Evolutionary conservation across 257 asterid genomes (phyloP).

Genomic region (Phtheirospermum japonicum): DNA sequence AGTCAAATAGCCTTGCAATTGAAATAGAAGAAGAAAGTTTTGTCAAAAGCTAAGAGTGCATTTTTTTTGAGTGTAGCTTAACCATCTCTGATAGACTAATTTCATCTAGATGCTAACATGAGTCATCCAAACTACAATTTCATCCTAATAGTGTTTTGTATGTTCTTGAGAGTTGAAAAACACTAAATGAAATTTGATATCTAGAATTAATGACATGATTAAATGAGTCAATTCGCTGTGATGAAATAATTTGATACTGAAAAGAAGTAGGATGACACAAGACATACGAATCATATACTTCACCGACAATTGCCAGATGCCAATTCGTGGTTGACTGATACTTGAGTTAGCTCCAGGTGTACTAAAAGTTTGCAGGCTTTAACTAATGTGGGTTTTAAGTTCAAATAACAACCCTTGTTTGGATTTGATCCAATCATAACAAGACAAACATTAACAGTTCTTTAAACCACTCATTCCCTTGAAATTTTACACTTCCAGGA

Average conservation of each 20-base stretch:
- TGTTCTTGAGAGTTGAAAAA: slow-evolving; percentile 14
- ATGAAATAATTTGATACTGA: background rate
- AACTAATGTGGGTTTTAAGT: background rate
- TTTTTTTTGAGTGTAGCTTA: background rate
- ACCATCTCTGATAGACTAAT: background rate
- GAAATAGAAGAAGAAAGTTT: slow-evolving; percentile 1
- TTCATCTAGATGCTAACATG: slow-evolving; percentile 19
- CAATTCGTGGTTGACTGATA: slow-evolving; percentile 2
- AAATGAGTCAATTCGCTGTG: background rate
- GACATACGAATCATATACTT: slow-evolving; percentile 8
- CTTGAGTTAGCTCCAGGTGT: slow-evolving; percentile 5
- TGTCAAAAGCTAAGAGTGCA: slow-evolving; percentile 7
- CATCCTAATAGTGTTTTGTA: slow-evolving; percentile 6
- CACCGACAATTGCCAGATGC: background rate
- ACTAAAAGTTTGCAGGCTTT: slow-evolving; percentile 1
- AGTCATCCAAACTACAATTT: background rate
- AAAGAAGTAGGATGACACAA: background rate
- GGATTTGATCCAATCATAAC: background rate
- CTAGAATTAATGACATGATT: slow-evolving; percentile 3
- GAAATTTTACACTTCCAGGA: slow-evolving; percentile 10
- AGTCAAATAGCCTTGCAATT: background rate
- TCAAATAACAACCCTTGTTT: background rate
- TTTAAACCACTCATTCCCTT: slow-evolving; percentile 13
- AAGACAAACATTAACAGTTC: background rate
- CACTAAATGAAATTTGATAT: slow-evolving; percentile 6